phyloP scores from a whole-genome alignment of 768 basidiomycete genomes.

The Suillus bovinus region DNA sequence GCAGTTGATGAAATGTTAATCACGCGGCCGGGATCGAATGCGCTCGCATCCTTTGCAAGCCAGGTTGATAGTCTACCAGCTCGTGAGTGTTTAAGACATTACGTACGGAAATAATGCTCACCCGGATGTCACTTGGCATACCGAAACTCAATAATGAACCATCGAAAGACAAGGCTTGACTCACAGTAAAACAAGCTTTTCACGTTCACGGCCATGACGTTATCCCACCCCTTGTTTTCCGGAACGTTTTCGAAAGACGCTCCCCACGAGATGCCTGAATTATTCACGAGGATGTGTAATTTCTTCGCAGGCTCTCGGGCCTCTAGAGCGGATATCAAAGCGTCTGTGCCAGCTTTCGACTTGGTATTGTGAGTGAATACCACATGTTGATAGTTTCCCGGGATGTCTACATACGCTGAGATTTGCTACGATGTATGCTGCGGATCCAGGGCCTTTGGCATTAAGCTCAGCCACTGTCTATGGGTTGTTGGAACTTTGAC shows the following conservation, averaged over 20 bases:
- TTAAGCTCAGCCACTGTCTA: constrained; percentile 63
- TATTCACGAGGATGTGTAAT: too few relatives aligned
- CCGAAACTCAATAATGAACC: constrained; percentile 3
- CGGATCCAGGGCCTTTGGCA: constrained; percentile 56
- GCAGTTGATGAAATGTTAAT: constrained; percentile 82
- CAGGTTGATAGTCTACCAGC: too few relatives aligned
- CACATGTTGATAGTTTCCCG: too few relatives aligned
- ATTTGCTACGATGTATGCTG: constrained; percentile 75
- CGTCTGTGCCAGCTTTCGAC: constrained; percentile 80
- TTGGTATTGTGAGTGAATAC: constrained; percentile 25
- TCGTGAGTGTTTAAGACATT: too few relatives aligned
- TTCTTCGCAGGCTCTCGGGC: constrained; percentile 57
- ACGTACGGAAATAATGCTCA: constrained; percentile 18
- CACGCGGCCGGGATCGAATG: too few relatives aligned
- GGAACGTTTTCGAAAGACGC: too few relatives aligned
- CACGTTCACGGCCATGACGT: too few relatives aligned
- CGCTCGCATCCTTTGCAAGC: too few relatives aligned
- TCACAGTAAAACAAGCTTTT: too few relatives aligned
- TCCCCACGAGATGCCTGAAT: too few relatives aligned
- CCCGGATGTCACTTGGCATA: constrained; percentile 44
- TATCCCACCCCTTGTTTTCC: too few relatives aligned
- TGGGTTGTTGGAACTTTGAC: neutral
- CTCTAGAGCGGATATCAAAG: constrained; percentile 66
- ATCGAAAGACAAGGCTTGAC: constrained; percentile 2
- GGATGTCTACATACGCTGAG: constrained; percentile 52